Percentiles rank a stretch among this genome's conserved stretches.
phyloP scores from a whole-genome alignment of 805 yeast genomes.

The Diddensiella caesifluorescens region DNA sequence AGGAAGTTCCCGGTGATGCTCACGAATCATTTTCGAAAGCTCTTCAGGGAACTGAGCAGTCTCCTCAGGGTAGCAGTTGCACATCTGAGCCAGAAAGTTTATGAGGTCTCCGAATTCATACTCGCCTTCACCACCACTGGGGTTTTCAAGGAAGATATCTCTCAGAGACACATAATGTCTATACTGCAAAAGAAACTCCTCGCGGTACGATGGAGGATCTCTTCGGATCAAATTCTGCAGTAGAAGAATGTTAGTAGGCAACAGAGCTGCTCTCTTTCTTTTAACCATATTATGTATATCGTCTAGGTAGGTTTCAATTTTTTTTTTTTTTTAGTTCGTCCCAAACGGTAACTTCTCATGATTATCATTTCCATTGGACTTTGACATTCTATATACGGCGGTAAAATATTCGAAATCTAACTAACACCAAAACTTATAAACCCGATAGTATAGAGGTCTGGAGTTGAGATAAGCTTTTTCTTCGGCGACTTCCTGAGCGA shows the following conservation, averaged over 20 bases:
- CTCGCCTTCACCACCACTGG: conserved; percentile 51
- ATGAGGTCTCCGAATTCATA: conserved; percentile 76
- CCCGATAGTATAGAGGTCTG: conserved; percentile 44
- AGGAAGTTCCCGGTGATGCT: conserved; percentile 73
- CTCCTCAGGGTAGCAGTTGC: conserved; percentile 83
- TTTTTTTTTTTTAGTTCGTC: conserved; percentile 1
- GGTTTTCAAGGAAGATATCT: conserved; percentile 77
- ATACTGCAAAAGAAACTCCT: conserved; percentile 89
- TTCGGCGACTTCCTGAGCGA: conserved; percentile 53
- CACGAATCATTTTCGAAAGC: conserved; percentile 57
- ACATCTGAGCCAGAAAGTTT: conserved; percentile 89
- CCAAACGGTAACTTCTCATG: too few species aligned
- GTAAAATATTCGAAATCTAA: too few species aligned
- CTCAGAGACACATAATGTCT: conserved; percentile 87
- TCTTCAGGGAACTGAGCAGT: conserved; percentile 83
- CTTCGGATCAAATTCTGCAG: conserved; percentile 88
- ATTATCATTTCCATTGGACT: too few species aligned
- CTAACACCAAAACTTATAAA: conserved; percentile 56
- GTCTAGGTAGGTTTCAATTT: neutral
- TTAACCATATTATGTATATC: conserved; percentile 57
- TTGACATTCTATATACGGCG: too few species aligned
- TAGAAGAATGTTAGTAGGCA: conserved; percentile 87
- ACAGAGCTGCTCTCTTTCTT: conserved; percentile 83
- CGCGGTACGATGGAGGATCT: conserved; percentile 90
- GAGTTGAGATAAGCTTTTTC: conserved; percentile 47